A percentile compares a stretch with the other conserved stretches of the same genome.
Evolutionary conservation across 345 rosid genomes (phyloP).

Genomic region (Erodium maritimum): DNA sequence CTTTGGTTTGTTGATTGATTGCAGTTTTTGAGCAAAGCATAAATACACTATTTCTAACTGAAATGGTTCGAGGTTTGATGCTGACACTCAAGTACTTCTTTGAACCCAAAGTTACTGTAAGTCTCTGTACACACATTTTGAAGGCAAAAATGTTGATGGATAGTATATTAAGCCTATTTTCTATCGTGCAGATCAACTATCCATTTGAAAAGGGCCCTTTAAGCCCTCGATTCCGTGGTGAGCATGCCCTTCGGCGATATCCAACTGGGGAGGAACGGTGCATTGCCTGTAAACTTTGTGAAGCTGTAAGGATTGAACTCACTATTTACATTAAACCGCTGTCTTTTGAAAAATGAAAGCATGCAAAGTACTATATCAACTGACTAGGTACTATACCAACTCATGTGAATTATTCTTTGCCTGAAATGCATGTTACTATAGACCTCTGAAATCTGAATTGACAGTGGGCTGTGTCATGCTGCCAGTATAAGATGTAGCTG

Average conservation of each 20-base stretch:
- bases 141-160: not conserved
- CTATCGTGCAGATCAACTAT: conserved; percentile 68
- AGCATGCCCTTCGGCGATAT: conserved; percentile 82
- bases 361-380: too few relatives aligned
- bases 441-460: too few relatives aligned
- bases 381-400: too few relatives aligned
- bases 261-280: conserved; percentile 97
- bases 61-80: conserved; percentile 79
- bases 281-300: conserved; percentile 99
- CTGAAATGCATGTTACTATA: too few relatives aligned
- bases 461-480: too few relatives aligned
- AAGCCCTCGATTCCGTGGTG: conserved; percentile 96
- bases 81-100: conserved; percentile 92
- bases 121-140: conserved; percentile 11
- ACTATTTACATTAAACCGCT: too few relatives aligned
- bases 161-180: conserved; percentile 5
- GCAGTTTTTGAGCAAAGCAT: conserved; percentile 89
- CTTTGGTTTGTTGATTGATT: conserved; percentile 9
- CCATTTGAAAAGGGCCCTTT: conserved; percentile 99
- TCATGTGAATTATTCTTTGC: too few relatives aligned
- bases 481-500: too few relatives aligned
- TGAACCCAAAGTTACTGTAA: conserved; percentile 80
- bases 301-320: conserved; percentile 73
- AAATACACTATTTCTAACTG: conserved; percentile 82
- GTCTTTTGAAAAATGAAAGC: too few relatives aligned